These are phyloP conservation scores for Hymenoscyphus infarciens DNA, from an alignment of 2,329 filamentous ascomycete species.

Conservation along the genomic window DNA sequence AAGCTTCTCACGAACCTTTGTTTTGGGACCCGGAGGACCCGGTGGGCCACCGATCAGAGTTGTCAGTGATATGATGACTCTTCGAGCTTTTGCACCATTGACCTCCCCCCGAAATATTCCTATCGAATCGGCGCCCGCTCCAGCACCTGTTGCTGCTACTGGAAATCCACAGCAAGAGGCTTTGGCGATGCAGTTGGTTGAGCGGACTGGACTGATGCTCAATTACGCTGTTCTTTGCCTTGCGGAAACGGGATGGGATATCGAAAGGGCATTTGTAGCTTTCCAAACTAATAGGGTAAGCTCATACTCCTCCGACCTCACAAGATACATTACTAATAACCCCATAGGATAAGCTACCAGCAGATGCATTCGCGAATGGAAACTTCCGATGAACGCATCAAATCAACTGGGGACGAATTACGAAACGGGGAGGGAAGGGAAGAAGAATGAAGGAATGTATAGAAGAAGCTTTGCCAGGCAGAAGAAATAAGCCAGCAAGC, in stretches of 20 bases:
- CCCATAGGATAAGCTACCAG: slow-evolving; percentile 14
- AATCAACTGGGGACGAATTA: background rate
- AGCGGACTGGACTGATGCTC: slow-evolving; percentile 74
- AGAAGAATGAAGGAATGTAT: background rate
- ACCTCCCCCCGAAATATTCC: slow-evolving; percentile 31
- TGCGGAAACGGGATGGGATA: slow-evolving; percentile 74
- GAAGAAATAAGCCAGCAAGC: too few species aligned
- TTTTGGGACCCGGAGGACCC: slow-evolving; percentile 70
- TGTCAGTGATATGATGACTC: slow-evolving; percentile 72
- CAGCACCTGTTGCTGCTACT: slow-evolving; percentile 22
- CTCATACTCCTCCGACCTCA: background rate
- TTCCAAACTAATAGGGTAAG: slow-evolving; percentile 74
- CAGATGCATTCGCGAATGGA: slow-evolving; percentile 11
- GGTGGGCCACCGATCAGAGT: slow-evolving; percentile 61
- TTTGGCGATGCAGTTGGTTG: slow-evolving; percentile 71
- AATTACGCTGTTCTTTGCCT: slow-evolving; percentile 80
- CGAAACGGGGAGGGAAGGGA: background rate
- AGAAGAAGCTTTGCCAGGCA: background rate
- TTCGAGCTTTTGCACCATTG: slow-evolving; percentile 61
- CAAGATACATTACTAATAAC: slow-evolving; percentile 4
- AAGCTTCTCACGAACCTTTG: slow-evolving; percentile 78
- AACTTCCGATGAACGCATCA: background rate
- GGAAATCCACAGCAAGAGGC: slow-evolving; percentile 52
- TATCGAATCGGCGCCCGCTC: background rate
- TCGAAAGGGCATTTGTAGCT: slow-evolving; percentile 67